Percentiles rank a stretch among this genome's conserved stretches.
Conservation (phyloP, 2,329 filamentous ascomycete genomes). For the Microcera coccophila region DNA sequence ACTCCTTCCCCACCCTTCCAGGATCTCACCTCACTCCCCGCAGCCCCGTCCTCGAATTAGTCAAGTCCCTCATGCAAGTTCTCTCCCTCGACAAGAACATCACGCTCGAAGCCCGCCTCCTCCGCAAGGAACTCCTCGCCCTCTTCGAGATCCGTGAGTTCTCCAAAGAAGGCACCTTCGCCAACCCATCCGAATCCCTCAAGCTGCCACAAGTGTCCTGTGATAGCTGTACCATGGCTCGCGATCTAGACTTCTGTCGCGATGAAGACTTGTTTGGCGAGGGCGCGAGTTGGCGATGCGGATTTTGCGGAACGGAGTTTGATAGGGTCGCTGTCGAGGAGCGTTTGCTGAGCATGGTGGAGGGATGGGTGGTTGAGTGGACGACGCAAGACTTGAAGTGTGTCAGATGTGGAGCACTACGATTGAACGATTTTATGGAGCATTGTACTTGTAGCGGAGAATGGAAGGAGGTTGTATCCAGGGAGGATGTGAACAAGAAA, state of each 20-base stretch:
- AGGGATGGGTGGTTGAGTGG: constrained; percentile 75
- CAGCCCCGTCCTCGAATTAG: constrained; percentile 83
- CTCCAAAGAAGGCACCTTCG: constrained; percentile 78
- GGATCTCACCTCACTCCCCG: constrained; percentile 54
- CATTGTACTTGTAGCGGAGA: constrained; percentile 89
- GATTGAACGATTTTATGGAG: constrained; percentile 92
- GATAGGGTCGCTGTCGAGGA: constrained; percentile 83
- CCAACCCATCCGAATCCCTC: constrained; percentile 76
- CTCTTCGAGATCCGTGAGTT: constrained; percentile 96
- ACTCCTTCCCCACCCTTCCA: constrained; percentile 76
- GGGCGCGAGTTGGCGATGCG: constrained; percentile 65
- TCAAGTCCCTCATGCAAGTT: constrained; percentile 91
- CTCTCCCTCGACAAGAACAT: constrained; percentile 88
- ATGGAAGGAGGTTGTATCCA: constrained; percentile 71
- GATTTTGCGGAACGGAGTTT: constrained; percentile 70
- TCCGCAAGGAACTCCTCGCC: constrained; percentile 83
- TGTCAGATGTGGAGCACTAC: constrained; percentile 62
- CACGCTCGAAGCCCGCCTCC: constrained; percentile 76
- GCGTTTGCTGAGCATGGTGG: constrained; percentile 69
- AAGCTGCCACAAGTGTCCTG: constrained; percentile 75
- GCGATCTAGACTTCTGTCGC: constrained; percentile 87
- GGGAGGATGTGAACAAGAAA: constrained; percentile 60
- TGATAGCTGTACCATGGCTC: constrained; percentile 81
- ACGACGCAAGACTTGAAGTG: constrained; percentile 88
- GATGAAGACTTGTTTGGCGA: constrained; percentile 69